These are phyloP conservation scores for Serendipita vermifera DNA, from an alignment of 768 basidiomycete genomes.

Conservation along the genomic window DNA sequence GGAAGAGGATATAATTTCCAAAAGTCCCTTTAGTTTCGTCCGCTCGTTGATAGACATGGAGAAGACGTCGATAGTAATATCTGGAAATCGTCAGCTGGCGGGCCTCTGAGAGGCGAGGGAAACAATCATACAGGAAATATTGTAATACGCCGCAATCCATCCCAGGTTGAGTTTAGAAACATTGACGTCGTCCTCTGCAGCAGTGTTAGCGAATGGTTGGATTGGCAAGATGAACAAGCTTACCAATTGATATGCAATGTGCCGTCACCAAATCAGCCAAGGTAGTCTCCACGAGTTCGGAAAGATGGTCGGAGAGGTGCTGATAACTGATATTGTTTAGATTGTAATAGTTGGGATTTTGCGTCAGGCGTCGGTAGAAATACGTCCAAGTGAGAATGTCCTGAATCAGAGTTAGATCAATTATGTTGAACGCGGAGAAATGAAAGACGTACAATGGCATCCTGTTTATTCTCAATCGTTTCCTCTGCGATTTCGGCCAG, in stretches of 20 bases:
- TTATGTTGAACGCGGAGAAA: background rate
- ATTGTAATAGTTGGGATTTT: conserved; percentile 94
- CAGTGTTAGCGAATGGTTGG: background rate
- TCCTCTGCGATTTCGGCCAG: conserved; percentile 96
- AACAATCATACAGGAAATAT: conserved; percentile 63
- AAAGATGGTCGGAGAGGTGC: conserved; percentile 89
- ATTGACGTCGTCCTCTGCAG: conserved; percentile 83
- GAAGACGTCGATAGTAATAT: conserved; percentile 95
- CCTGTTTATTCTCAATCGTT: conserved; percentile 98
- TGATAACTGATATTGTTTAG: conserved; percentile 91
- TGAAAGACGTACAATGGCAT: conserved; percentile 61
- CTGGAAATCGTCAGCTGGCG: conserved; percentile 27
- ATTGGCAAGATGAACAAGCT: conserved; percentile 13
- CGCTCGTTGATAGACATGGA: conserved; percentile 88
- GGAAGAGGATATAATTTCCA: conserved; percentile 94
- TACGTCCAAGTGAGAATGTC: conserved; percentile 99
- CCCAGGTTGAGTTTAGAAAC: conserved; percentile 84
- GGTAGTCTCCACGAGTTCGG: conserved; percentile 90
- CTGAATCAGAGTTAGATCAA: conserved; percentile 24
- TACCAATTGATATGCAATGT: conserved; percentile 86
- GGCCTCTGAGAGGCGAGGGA: background rate
- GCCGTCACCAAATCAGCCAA: conserved; percentile 83
- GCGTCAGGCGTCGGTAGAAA: conserved; percentile 94
- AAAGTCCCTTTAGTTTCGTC: conserved; percentile 90
- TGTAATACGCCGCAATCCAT: conserved; percentile 97